Evolutionary conservation across 1,284 basidiomycete species (phyloP).

Genomic region (Heliocybe sulcata): DNA sequence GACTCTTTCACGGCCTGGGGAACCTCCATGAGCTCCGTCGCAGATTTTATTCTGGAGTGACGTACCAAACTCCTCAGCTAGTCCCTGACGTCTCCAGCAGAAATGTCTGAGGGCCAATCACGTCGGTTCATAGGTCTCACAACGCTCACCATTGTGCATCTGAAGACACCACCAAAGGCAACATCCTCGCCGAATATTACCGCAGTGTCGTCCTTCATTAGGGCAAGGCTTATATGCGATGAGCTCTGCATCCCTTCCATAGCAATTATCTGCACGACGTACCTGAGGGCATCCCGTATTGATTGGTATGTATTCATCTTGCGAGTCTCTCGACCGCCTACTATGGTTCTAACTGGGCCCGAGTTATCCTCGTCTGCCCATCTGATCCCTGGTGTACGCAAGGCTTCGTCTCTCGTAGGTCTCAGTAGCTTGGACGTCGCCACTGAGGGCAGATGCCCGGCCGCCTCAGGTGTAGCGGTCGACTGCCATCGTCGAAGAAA

Average conservation of each 20-base stretch:
- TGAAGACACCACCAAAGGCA: slow-evolving; percentile 90
- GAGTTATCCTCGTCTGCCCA: slow-evolving; percentile 60
- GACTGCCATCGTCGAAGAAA: slow-evolving; percentile 39
- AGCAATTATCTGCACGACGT: not conserved
- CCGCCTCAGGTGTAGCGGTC: slow-evolving; percentile 60
- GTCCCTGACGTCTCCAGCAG: slow-evolving; percentile 47
- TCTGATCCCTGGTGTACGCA: slow-evolving; percentile 63
- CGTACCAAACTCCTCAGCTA: slow-evolving; percentile 88
- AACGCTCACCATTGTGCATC: slow-evolving; percentile 68
- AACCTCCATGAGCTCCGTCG: slow-evolving; percentile 4
- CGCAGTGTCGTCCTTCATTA: slow-evolving; percentile 81
- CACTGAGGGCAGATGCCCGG: slow-evolving; percentile 64
- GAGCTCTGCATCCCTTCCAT: not conserved
- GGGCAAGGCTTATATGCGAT: slow-evolving; percentile 51
- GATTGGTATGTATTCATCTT: slow-evolving; percentile 92
- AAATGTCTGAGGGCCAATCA: not conserved
- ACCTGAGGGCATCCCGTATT: slow-evolving; percentile 85
- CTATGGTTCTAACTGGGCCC: slow-evolving; percentile 34
- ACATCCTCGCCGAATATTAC: slow-evolving; percentile 94
- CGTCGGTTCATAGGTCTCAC: not conserved
- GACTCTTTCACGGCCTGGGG: slow-evolving; percentile 78
- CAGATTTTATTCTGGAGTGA: slow-evolving; percentile 1
- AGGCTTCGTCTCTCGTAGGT: slow-evolving; percentile 56
- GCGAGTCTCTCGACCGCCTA: slow-evolving; percentile 77
- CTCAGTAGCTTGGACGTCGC: slow-evolving; percentile 58